Evolutionary conservation across 1,284 basidiomycete genomes (phyloP), one percentile per base, ranked within the genome.

Genomic region (Pisolithus thermaeus): DNA sequence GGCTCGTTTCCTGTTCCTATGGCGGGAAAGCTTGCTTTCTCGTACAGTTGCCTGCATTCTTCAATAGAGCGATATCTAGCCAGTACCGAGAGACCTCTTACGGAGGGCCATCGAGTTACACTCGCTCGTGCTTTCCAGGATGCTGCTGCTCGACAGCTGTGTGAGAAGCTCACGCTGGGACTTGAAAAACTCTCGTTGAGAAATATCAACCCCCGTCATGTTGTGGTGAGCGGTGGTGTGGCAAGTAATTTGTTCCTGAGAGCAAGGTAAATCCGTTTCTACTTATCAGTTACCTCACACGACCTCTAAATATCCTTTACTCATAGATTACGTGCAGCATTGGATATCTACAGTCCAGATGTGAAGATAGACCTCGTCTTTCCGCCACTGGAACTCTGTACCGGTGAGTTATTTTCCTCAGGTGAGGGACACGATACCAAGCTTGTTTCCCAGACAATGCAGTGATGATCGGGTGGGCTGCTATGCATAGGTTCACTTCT

Each of bases 391-490:
- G 62, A 74, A 1, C 70, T 95, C 2, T 96, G 93, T 64, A 96
- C 92, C 59, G 92, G 91, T 90, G 54, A 56, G 65, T 25, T 4
- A 11, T n/a, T 28, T 1, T 12, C 43, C 2, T 14, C 12, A 43
- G 12, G 25, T 43, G 42, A 18, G 30, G 36, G 4, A 9, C 37
- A 30, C 37, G 40, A 30, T 11, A 4, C 47, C 54, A 4, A 53
- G 18, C 22, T 23, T 27, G 18, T 46, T 43, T 50, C 22, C 8
- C 56, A 92, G 94, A 97, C 61, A 97, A 97, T 63, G 94, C 94
- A 0, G 93, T 83, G 1, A 97, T 97, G 94, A 90, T 97, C 57
- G 94, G 79, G 1, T 94, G 88, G 88, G 86, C 92, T 6, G 85
- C 90, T 0, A 86, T 94, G 76, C 70, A 87, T 57, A 80, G 92